Percentiles rank a stretch among this genome's conserved stretches.
Evolutionary conservation across 352 stramenopile genomes (phyloP).

Genomic region (Phytophthora melonis): DNA sequence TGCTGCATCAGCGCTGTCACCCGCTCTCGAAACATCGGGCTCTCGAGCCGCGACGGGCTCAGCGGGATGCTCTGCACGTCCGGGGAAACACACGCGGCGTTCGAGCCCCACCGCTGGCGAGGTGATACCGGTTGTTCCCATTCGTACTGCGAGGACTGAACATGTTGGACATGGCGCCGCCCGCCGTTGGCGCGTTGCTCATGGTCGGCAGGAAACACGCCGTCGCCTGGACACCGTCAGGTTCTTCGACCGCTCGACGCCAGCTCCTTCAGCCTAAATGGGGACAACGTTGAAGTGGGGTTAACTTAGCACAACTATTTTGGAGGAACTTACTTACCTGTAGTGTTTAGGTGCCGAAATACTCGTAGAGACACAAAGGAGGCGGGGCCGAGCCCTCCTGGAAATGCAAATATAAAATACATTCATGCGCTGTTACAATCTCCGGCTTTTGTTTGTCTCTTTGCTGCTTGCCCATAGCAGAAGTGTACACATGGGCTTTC

Average conservation of each 20-base stretch:
- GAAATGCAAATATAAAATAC: slow-evolving; percentile 50
- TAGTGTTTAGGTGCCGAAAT: background rate
- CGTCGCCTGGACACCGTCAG: background rate
- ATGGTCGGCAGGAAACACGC: slow-evolving; percentile 6
- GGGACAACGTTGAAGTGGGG: slow-evolving; percentile 10
- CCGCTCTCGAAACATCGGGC: slow-evolving; percentile 74
- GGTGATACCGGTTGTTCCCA: slow-evolving; percentile 44
- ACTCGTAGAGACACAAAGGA: background rate
- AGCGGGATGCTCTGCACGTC: slow-evolving; percentile 64
- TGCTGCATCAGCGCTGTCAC: slow-evolving; percentile 76
- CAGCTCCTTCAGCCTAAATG: slow-evolving; percentile 20
- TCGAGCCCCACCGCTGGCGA: slow-evolving; percentile 41
- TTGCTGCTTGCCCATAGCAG: slow-evolving; percentile 22
- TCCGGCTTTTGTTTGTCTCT: slow-evolving; percentile 6
- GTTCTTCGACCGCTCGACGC: background rate
- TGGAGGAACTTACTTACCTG: slow-evolving; percentile 14
- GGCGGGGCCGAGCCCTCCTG: slow-evolving; percentile 20
- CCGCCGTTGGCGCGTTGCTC: slow-evolving; percentile 22
- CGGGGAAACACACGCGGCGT: slow-evolving; percentile 64
- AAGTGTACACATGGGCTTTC: slow-evolving; percentile 25
- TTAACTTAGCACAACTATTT: slow-evolving; percentile 29
- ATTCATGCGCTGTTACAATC: slow-evolving; percentile 41
- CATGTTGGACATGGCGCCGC: slow-evolving; percentile 25
- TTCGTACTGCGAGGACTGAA: slow-evolving; percentile 36
- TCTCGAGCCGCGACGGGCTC: slow-evolving; percentile 77